A percentile compares a stretch with the other conserved stretches of the same genome.
Evolutionary conservation across 306 rosid species (phyloP).

Genomic region (Vigna unguiculata): DNA sequence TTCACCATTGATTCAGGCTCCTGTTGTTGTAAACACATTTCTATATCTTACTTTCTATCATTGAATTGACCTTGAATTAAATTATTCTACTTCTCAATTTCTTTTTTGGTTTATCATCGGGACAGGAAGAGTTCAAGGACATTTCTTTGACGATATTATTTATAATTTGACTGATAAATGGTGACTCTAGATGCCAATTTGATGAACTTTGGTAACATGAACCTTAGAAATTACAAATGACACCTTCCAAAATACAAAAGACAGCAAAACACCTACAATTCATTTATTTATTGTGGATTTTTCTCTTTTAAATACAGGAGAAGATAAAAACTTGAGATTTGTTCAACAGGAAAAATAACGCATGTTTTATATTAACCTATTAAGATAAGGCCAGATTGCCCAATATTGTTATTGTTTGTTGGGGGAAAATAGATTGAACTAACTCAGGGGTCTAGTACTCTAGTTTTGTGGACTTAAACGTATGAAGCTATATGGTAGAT

Average conservation of each 20-base stretch:
- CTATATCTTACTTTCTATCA: constrained; percentile 38
- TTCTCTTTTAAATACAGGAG: constrained; percentile 1
- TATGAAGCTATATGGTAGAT: background rate
- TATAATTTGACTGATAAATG: constrained; percentile 23
- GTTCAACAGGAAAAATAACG: background rate
- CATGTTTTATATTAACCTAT: background rate
- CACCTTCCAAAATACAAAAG: constrained; percentile 11
- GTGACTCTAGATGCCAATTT: constrained; percentile 9
- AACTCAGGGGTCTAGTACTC: background rate
- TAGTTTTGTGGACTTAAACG: background rate
- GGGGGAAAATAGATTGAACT: constrained; percentile 1
- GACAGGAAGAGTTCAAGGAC: constrained; percentile 24
- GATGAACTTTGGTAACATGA: background rate
- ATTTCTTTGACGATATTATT: constrained; percentile 23
- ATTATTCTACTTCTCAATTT: constrained; percentile 38
- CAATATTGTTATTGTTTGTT: background rate
- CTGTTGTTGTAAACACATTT: constrained; percentile 67
- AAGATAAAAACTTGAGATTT: background rate
- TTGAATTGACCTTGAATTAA: constrained; percentile 38
- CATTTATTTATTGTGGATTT: background rate
- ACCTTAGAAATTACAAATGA: constrained; percentile 1
- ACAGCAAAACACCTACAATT: background rate
- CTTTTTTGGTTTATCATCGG: constrained; percentile 14
- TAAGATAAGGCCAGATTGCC: background rate
- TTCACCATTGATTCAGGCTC: constrained; percentile 76